phyloP scores from a whole-genome alignment of 2,329 filamentous ascomycete species.

The Rhinocladiella similis region DNA sequence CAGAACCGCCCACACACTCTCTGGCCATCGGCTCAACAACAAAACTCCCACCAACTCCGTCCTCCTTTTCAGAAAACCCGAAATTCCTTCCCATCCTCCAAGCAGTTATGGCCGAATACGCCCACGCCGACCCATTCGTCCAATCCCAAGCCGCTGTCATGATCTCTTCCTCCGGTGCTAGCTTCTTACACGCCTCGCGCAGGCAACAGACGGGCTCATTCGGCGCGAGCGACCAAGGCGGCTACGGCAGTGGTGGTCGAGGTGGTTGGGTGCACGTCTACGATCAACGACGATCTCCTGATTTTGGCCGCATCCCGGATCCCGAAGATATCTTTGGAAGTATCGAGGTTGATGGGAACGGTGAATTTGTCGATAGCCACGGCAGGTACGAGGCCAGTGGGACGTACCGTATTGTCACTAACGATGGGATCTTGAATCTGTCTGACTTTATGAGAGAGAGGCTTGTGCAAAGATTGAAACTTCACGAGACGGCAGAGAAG shows the following conservation, averaged over 20 bases:
- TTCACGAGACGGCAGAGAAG: conserved; percentile 31
- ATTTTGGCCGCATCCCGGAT: conserved; percentile 63
- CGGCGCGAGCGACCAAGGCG: conserved; percentile 60
- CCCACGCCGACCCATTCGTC: conserved; percentile 56
- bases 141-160: conserved; percentile 61
- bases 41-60: conserved; percentile 55
- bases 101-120: conserved; percentile 55
- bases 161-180: conserved; percentile 54
- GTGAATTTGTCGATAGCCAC: conserved; percentile 56
- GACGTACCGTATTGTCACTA: conserved; percentile 62
- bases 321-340: conserved; percentile 68
- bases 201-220: conserved; percentile 51
- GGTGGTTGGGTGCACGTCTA: conserved; percentile 66
- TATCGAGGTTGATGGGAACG: conserved; percentile 59
- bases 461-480: conserved; percentile 47
- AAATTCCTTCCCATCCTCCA: conserved; percentile 58
- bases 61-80: conserved; percentile 57
- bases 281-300: conserved; percentile 59
- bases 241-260: conserved; percentile 56
- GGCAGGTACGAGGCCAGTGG: conserved; percentile 62
- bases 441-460: conserved; percentile 52
- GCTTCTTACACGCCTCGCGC: conserved; percentile 34
- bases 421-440: conserved; percentile 57
- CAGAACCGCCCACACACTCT: conserved; percentile 52
- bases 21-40: conserved; percentile 57